Percentiles rank a stretch among this genome's conserved stretches.
These are phyloP conservation scores for Mortierella antarctica DNA, from an alignment of 192 early-diverging fungal species.

Conservation along the genomic window DNA sequence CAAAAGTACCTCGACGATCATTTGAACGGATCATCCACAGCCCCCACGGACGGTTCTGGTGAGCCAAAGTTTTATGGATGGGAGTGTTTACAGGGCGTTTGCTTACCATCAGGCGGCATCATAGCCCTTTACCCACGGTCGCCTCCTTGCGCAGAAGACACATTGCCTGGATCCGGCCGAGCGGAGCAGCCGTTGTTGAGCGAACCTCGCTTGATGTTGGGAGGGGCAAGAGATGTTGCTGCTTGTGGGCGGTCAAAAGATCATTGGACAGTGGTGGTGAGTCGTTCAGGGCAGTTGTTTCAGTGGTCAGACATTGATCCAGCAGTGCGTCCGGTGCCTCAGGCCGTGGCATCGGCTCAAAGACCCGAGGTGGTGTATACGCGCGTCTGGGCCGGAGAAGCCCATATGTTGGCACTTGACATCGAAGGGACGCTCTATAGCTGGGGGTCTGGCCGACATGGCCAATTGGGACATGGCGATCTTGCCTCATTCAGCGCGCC, in stretches of 20 bases:
- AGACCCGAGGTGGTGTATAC: conserved; percentile 3
- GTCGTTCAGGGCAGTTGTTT: neutral
- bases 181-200: too few species aligned
- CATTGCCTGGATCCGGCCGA: too few species aligned
- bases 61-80: conserved; percentile 10
- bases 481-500: conserved; percentile 21
- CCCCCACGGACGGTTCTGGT: neutral
- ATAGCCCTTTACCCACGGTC: neutral
- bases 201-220: neutral
- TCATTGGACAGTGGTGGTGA: conserved; percentile 22
- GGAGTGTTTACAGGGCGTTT: conserved; percentile 24
- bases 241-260: conserved; percentile 23
- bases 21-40: too few species aligned
- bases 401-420: conserved; percentile 40
- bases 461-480: conserved; percentile 57
- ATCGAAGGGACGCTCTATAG: conserved; percentile 38
- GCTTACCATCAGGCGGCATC: conserved; percentile 11
- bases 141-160: neutral
- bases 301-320: conserved; percentile 16
- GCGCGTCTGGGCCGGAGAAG: conserved; percentile 46
- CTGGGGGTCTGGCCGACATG: conserved; percentile 56
- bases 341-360: neutral
- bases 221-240: conserved; percentile 16
- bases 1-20: neutral
- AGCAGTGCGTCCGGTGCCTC: neutral